Evolutionary conservation across 164 flowering plant species (phyloP), one percentile per base, ranked within the genome.

Genomic region (Santalum album): DNA sequence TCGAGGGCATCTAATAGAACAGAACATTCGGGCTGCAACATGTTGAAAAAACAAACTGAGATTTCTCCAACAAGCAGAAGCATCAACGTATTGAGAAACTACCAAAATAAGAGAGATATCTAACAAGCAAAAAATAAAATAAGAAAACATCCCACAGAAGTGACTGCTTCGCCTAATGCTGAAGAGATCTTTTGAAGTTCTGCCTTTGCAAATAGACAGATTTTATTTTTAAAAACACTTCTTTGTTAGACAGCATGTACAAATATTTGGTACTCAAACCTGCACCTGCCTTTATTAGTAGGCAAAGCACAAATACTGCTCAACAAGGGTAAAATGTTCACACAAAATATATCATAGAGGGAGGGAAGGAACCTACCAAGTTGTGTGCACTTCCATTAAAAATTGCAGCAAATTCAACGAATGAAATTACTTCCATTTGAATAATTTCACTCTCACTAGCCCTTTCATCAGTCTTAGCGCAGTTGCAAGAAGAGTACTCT

Each of bases 371-470:
- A 68, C 71, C 38, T 75, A 89, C 99, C 91, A 80, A 60, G 62
- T 89, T 92, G 64, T 87, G 89, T 22, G 69, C 57, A 61, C 59
- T 78, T 46, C 74, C 87, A 70, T 54, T 66, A 46, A 77, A 73
- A 58, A 96, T 87, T 64, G 96, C 96, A 38, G 85, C 86, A 60
- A 76, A 79, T 71, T 89, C 96, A 47, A 85, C 78, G 66, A 92
- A 74, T 35, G 96, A 84, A 55, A 92, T 64, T 20, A 84, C 70
- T 70, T 84, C 96, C 78, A 74, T 76, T 64, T 87, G 96, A 47
- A 89, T 70, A 67, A 56, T 61, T 57, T 73, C 81, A 62, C 65
- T 59, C 56, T 77, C 84, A 59, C 51, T 51, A 45, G 54, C 44
- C 54, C 67, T 67, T n/a, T 49, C 25, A 50, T 47, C 63, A 64